Conservation (phyloP, 169 alveolate species). For the Plasmodium fragile region DNA sequence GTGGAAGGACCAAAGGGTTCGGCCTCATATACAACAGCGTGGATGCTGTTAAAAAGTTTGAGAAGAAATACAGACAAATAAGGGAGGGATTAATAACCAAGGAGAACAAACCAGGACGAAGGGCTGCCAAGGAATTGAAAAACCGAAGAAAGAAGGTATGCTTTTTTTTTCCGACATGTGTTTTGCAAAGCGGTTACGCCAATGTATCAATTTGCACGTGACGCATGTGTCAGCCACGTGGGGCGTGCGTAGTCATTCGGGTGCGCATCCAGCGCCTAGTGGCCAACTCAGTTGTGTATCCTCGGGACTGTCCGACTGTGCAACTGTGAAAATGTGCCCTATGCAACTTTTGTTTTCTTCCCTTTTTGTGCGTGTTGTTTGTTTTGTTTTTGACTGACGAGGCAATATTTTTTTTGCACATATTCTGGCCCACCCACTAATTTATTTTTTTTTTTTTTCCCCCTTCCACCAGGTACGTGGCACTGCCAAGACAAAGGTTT, state of each 20-base stretch:
- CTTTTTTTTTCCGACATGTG: neutral
- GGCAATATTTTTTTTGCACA: neutral
- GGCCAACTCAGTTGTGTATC: neutral
- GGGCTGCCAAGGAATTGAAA: conserved; percentile 91
- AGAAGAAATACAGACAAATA: conserved; percentile 90
- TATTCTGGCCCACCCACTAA: neutral
- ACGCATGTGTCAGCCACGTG: neutral
- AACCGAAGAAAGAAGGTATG: conserved; percentile 90
- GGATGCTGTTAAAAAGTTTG: conserved; percentile 92
- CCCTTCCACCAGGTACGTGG: conserved; percentile 77
- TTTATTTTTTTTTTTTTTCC: neutral
- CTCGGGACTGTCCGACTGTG: neutral
- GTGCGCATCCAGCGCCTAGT: neutral
- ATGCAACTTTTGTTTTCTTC: neutral
- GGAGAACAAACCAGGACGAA: conserved; percentile 87
- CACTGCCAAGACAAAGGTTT: conserved; percentile 82
- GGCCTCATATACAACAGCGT: conserved; percentile 94
- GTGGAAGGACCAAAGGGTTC: conserved; percentile 96
- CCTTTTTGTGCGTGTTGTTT: conserved; percentile 8
- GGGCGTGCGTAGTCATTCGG: neutral
- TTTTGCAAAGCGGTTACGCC: neutral
- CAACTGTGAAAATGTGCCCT: neutral
- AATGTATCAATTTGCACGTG: neutral
- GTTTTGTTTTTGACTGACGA: neutral
- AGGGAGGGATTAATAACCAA: conserved; percentile 90